phyloP scores from a whole-genome alignment of 257 asterid genomes.

The Craterostigma plantagineum region DNA sequence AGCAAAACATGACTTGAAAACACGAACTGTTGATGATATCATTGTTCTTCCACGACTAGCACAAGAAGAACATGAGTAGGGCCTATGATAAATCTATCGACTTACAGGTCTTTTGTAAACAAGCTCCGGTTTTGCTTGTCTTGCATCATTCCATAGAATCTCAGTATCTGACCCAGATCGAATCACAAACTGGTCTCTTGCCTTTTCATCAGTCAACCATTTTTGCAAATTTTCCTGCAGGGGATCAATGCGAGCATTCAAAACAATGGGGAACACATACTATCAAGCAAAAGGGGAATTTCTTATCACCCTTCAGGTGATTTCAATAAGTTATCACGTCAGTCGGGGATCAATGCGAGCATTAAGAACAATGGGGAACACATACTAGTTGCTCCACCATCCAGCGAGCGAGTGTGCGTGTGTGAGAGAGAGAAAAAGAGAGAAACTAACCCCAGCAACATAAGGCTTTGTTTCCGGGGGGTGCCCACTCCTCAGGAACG shows the following conservation, averaged over 20 bases:
- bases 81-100: constrained; percentile 6
- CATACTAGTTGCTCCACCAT: no score
- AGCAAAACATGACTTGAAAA: constrained; percentile 3
- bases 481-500: constrained; percentile 98
- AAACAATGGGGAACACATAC: background rate
- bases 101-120: constrained; percentile 71
- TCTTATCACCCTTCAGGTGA: no score
- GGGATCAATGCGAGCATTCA: background rate
- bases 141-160: constrained; percentile 93
- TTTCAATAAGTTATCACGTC: no score
- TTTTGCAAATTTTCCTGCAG: constrained; percentile 74
- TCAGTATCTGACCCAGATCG: constrained; percentile 80
- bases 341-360: no score
- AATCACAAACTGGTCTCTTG: constrained; percentile 85
- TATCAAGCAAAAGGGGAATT: no score
- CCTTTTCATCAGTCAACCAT: constrained; percentile 93
- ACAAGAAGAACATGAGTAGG: no score
- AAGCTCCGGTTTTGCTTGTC: constrained; percentile 70
- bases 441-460: constrained; percentile 51
- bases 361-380: no score
- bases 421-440: background rate
- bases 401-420: no score
- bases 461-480: constrained; percentile 75
- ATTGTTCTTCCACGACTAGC: no score
- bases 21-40: no score